A percentile compares a stretch with the other conserved stretches of the same genome.
Conservation (phyloP, 169 alveolate genomes). For the Plasmodium cynomolgi region DNA sequence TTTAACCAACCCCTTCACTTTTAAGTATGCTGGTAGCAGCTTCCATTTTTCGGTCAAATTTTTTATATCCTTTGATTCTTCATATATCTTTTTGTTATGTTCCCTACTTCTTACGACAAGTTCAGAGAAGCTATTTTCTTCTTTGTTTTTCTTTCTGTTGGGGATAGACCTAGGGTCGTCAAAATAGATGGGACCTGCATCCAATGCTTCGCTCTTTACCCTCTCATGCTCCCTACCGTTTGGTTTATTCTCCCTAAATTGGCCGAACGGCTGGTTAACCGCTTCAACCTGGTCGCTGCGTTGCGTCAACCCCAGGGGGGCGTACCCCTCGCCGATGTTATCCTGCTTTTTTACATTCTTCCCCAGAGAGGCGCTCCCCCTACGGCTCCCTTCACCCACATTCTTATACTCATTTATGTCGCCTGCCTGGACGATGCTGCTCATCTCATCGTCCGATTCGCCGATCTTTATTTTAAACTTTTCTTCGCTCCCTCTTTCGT, state of each 20-base stretch:
- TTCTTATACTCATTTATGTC: background rate
- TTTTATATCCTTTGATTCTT: constrained; percentile 48
- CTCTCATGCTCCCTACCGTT: background rate
- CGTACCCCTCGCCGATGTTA: background rate
- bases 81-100: constrained; percentile 54
- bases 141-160: background rate
- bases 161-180: background rate
- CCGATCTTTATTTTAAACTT: constrained; percentile 2
- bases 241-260: background rate
- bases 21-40: constrained; percentile 93
- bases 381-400: background rate
- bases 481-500: background rate
- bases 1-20: constrained; percentile 94
- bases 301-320: background rate
- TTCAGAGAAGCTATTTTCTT: background rate
- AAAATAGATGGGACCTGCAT: background rate
- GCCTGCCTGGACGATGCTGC: background rate
- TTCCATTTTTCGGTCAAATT: constrained; percentile 93
- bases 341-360: background rate
- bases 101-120: constrained; percentile 24
- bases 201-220: background rate
- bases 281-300: background rate
- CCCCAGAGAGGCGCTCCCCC: background rate
- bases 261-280: background rate
- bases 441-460: background rate